phyloP scores from a whole-genome alignment of 169 alveolate species.

The Babesia ovata region DNA sequence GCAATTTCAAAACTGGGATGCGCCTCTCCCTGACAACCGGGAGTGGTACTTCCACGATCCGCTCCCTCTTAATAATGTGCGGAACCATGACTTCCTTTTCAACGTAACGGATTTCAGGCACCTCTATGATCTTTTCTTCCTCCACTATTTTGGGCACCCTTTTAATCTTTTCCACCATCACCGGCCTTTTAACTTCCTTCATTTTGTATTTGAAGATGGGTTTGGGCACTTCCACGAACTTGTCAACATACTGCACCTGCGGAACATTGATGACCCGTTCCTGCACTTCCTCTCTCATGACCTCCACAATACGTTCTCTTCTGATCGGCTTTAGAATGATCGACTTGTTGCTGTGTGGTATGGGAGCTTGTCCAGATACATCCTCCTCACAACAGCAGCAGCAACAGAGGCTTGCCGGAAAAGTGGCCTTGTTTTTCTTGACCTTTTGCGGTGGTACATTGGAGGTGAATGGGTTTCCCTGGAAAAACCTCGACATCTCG shows the following conservation, averaged over 20 bases:
- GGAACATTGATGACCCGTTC: conserved; percentile 89
- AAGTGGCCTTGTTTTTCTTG: conserved; percentile 2
- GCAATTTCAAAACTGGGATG: conserved; percentile 85
- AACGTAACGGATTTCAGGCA: conserved; percentile 83
- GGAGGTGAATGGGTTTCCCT: neutral
- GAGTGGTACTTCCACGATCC: conserved; percentile 85
- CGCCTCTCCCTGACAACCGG: conserved; percentile 86
- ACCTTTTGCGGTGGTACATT: neutral
- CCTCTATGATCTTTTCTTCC: conserved; percentile 88
- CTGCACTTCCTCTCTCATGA: conserved; percentile 84
- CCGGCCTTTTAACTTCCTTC: conserved; percentile 86
- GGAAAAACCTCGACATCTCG: neutral
- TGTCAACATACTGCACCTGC: conserved; percentile 87
- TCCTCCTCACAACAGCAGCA: conserved; percentile 27
- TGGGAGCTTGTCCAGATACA: neutral
- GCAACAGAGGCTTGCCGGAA: conserved; percentile 22
- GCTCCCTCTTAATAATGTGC: conserved; percentile 84
- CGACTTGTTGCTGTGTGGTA: conserved; percentile 57
- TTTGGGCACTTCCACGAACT: conserved; percentile 88
- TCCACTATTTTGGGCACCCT: conserved; percentile 85
- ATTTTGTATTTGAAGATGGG: conserved; percentile 81
- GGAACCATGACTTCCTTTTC: conserved; percentile 90
- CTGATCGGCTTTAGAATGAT: conserved; percentile 75
- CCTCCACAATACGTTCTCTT: conserved; percentile 87
- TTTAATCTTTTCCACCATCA: conserved; percentile 83